phyloP scores from a whole-genome alignment of 2,329 filamentous ascomycete species.

The Fusarium longipes region DNA sequence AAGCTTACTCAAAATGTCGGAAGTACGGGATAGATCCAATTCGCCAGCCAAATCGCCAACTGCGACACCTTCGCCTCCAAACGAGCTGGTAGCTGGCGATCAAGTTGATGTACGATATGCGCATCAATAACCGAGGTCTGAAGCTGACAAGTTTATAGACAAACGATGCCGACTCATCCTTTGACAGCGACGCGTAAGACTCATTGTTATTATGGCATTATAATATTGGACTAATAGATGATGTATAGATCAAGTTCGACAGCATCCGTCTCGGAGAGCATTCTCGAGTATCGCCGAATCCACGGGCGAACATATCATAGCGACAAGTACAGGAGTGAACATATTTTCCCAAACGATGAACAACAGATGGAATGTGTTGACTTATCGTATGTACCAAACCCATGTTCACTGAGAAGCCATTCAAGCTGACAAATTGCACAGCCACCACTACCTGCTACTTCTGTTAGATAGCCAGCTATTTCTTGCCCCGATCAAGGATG shows the following conservation, averaged over 20 bases:
- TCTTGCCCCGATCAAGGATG: conserved; percentile 5
- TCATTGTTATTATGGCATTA: too few species aligned
- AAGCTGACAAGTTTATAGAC: neutral
- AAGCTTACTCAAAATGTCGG: neutral
- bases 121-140: accelerated
- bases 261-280: conserved; percentile 20
- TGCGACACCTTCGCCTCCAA: neutral
- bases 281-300: conserved; percentile 24
- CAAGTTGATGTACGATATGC: neutral
- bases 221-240: neutral
- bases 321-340: conserved; percentile 22
- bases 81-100: neutral
- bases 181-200: neutral
- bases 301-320: conserved; percentile 31
- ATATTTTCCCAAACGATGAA: conserved; percentile 23
- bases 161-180: neutral
- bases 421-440: neutral
- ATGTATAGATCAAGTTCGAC: conserved; percentile 17
- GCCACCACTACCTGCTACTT: conserved; percentile 24
- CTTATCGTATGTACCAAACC: neutral
- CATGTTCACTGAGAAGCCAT: accelerated
- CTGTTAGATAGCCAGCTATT: conserved; percentile 7
- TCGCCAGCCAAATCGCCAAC: neutral
- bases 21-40: too few species aligned
- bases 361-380: conserved; percentile 23